Evolutionary conservation across 2,329 filamentous ascomycete genomes (phyloP).

Genomic region (Scedosporium dehoogii): DNA sequence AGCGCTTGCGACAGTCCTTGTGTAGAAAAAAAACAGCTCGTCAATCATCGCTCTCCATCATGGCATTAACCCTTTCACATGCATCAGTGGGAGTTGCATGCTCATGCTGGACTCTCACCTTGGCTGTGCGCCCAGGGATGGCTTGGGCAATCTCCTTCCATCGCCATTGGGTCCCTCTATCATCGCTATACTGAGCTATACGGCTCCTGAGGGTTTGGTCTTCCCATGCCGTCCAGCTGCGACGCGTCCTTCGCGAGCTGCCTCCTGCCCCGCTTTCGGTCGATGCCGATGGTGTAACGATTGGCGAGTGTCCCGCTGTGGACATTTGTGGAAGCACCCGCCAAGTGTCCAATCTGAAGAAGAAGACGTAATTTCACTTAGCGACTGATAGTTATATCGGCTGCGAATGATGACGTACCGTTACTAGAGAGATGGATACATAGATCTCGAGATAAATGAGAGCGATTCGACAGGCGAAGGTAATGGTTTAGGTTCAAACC

Average conservation of each 20-base stretch:
- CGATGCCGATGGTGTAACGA: background rate
- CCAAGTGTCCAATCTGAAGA: background rate
- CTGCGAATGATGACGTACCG: no score
- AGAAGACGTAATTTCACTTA: no score
- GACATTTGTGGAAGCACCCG: background rate
- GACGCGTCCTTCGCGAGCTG: slow-evolving; percentile 10
- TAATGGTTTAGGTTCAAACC: no score
- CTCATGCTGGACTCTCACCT: slow-evolving; percentile 11
- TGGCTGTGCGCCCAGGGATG: slow-evolving; percentile 17
- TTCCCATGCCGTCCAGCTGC: slow-evolving; percentile 16
- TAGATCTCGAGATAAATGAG: no score
- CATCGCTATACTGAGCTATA: slow-evolving; percentile 18
- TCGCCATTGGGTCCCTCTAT: slow-evolving; percentile 15
- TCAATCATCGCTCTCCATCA: background rate
- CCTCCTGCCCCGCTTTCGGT: background rate
- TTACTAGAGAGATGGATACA: no score
- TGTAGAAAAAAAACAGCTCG: slow-evolving; percentile 2
- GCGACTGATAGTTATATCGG: no score
- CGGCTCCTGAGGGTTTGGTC: slow-evolving; percentile 17
- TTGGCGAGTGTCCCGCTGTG: background rate
- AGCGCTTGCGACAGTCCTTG: slow-evolving; percentile 19
- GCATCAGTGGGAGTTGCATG: background rate
- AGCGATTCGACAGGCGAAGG: no score
- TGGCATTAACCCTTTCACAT: background rate
- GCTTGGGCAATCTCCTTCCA: slow-evolving; percentile 19